Evolutionary conservation across 805 yeast genomes (phyloP).

Genomic region (Pichia membranifaciens): DNA sequence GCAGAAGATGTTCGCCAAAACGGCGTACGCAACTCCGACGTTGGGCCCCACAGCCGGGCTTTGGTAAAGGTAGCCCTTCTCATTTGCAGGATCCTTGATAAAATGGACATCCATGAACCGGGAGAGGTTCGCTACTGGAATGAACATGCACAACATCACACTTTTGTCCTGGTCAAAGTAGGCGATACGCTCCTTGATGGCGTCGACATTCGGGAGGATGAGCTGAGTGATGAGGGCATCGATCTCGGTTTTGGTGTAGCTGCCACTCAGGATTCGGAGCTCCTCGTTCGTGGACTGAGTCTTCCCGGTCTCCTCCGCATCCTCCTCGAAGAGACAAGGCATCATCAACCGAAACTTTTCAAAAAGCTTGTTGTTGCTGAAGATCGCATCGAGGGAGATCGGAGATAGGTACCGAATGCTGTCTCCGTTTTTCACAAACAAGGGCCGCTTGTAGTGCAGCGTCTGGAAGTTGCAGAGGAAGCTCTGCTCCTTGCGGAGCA

Average conservation of each 20-base stretch:
- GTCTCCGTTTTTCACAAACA: neutral
- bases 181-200: conserved; percentile 20
- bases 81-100: conserved; percentile 1
- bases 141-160: conserved; percentile 10
- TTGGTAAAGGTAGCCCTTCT: too few species aligned
- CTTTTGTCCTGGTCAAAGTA: conserved; percentile 16
- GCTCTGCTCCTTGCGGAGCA: neutral
- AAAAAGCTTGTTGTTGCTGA: conserved; percentile 3
- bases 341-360: conserved; percentile 6
- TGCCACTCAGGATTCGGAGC: neutral
- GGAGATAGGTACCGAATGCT: conserved; percentile 1
- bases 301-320: neutral
- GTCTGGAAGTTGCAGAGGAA: conserved; percentile 3
- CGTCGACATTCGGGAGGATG: conserved; percentile 15
- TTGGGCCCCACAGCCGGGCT: too few species aligned
- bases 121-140: conserved; percentile 14
- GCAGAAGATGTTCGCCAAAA: conserved; percentile 17
- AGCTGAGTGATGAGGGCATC: conserved; percentile 8
- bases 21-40: conserved; percentile 9
- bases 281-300: neutral
- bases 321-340: neutral
- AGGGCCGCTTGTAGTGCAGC: conserved; percentile 4
- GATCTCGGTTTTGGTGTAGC: conserved; percentile 1
- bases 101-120: conserved; percentile 9
- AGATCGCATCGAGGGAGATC: neutral